phyloP scores from a whole-genome alignment of 371 early-diverging fungal species.

The Mortierella sp. region DNA sequence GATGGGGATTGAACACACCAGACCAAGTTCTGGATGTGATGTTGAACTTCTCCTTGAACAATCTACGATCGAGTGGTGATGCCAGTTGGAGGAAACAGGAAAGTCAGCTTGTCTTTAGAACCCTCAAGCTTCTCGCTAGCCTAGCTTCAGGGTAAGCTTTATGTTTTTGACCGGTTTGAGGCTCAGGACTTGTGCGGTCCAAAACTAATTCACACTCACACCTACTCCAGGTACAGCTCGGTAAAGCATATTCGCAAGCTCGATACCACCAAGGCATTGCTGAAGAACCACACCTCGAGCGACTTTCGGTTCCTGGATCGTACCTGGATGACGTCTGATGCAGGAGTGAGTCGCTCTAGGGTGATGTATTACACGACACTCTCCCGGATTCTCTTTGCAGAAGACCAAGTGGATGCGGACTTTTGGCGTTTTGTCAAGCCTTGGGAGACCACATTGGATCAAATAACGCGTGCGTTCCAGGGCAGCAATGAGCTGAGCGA shows the following conservation, averaged over 20 bases:
- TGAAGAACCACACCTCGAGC: slow-evolving; percentile 75
- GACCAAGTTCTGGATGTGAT: slow-evolving; percentile 71
- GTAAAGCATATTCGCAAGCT: slow-evolving; percentile 80
- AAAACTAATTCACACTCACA: no score
- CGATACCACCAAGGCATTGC: slow-evolving; percentile 71
- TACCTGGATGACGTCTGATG: slow-evolving; percentile 58
- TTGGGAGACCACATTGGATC: slow-evolving; percentile 65
- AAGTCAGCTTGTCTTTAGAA: slow-evolving; percentile 61
- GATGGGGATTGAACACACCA: slow-evolving; percentile 46
- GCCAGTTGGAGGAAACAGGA: slow-evolving; percentile 61
- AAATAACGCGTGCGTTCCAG: slow-evolving; percentile 58
- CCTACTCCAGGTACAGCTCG: slow-evolving; percentile 71
- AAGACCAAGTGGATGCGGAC: slow-evolving; percentile 69
- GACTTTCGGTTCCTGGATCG: slow-evolving; percentile 77
- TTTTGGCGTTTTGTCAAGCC: slow-evolving; percentile 80
- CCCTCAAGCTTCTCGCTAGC: slow-evolving; percentile 78
- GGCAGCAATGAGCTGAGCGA: slow-evolving; percentile 59
- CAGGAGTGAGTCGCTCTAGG: slow-evolving; percentile 54
- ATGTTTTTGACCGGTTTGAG: no score
- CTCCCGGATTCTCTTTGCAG: slow-evolving; percentile 78
- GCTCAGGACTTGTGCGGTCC: no score
- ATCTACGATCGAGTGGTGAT: slow-evolving; percentile 58
- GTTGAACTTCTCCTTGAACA: slow-evolving; percentile 63
- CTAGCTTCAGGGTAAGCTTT: slow-evolving; percentile 83
- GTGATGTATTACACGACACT: slow-evolving; percentile 82